These are phyloP conservation scores for Cladosporium colombiae DNA, from an alignment of 2,329 filamentous ascomycete species.

Conservation along the genomic window DNA sequence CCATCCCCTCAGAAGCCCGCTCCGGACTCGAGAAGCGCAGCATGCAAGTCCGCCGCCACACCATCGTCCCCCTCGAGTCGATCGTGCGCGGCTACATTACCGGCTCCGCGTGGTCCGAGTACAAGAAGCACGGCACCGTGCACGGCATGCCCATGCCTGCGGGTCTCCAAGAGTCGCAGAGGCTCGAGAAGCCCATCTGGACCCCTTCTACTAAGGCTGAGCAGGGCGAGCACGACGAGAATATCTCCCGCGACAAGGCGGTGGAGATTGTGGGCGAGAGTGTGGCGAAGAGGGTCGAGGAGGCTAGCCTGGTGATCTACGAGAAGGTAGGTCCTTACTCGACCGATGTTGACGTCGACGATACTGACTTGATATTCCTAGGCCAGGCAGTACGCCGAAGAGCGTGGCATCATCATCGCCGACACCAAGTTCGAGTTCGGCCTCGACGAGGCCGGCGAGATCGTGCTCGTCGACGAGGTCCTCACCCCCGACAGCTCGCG, in stretches of 20 bases:
- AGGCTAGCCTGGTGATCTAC: conserved; percentile 66
- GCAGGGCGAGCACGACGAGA: conserved; percentile 76
- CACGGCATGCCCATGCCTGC: conserved; percentile 71
- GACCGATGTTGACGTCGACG: background rate
- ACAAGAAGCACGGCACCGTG: conserved; percentile 71
- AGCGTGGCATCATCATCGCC: conserved; percentile 73
- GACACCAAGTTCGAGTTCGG: conserved; percentile 80
- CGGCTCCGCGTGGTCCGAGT: conserved; percentile 80
- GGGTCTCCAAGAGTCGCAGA: conserved; percentile 70
- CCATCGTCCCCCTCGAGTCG: conserved; percentile 76
- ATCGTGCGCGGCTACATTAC: conserved; percentile 92
- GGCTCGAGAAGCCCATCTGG: conserved; percentile 69
- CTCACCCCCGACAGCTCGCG: conserved; percentile 74
- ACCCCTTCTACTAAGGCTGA: conserved; percentile 87
- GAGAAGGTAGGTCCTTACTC: conserved; percentile 43
- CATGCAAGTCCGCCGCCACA: conserved; percentile 75
- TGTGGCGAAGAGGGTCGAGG: conserved; percentile 65
- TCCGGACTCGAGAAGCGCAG: conserved; percentile 58
- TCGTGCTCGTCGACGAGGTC: conserved; percentile 81
- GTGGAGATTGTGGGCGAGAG: conserved; percentile 63
- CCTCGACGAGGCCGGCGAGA: conserved; percentile 61
- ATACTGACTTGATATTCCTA: conserved; percentile 19
- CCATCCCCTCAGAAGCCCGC: conserved; percentile 42
- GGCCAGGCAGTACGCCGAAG: conserved; percentile 64
- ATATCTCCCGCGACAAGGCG: conserved; percentile 72